These are phyloP conservation scores for Sporothrix luriei DNA, from an alignment of 2,329 filamentous ascomycete species.

Conservation along the genomic window DNA sequence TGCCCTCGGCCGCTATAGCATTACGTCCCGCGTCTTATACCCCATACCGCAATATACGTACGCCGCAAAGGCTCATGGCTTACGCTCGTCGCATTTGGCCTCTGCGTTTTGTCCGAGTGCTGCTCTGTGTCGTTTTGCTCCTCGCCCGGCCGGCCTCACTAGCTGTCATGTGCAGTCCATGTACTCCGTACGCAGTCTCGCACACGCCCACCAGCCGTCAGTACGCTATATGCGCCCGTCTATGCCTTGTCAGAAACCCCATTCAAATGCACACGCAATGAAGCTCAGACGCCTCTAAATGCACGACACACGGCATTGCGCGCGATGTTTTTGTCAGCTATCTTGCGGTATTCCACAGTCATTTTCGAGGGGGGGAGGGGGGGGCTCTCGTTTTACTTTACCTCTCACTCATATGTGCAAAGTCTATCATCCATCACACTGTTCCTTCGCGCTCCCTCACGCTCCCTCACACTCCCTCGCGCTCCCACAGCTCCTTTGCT, in stretches of 20 bases:
- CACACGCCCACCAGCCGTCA: not conserved
- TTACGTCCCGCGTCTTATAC: conserved; percentile 26
- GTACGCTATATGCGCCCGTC: not conserved
- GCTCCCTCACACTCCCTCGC: not conserved
- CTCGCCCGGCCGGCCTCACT: not conserved
- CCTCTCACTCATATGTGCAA: not conserved
- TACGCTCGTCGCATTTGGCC: not conserved
- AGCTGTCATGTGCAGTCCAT: not conserved
- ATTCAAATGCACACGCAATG: not conserved
- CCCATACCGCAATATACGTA: conserved; percentile 29
- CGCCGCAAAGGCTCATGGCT: not conserved
- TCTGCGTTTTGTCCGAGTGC: not conserved
- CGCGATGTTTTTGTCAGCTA: conserved; percentile 1
- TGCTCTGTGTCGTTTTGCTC: not conserved
- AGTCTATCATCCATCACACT: not conserved
- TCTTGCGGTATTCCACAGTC: not conserved
- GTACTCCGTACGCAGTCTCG: not conserved
- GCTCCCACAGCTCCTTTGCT: not conserved
- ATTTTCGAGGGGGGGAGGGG: too few relatives aligned
- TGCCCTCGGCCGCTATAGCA: conserved; percentile 19
- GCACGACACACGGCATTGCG: conserved; percentile 21
- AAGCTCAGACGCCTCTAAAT: not conserved
- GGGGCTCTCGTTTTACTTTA: not conserved
- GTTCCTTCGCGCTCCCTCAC: conserved; percentile 17
- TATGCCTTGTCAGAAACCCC: conserved; percentile 1